Evolutionary conservation across 768 basidiomycete genomes (phyloP).

Genomic region (Leucocoprinus birnbaumii): DNA sequence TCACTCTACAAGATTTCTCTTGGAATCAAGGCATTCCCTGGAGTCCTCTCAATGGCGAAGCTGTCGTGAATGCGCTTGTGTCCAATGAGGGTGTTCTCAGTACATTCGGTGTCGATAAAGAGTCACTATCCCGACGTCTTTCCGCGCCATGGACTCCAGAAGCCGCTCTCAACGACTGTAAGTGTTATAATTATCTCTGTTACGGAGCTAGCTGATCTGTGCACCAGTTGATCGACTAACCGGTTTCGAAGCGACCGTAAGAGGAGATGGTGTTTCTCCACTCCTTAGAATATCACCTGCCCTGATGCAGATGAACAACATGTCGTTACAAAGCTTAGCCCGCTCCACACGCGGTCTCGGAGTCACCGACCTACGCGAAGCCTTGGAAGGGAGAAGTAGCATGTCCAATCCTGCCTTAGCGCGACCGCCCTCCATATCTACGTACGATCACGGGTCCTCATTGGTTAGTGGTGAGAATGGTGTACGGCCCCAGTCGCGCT

Average conservation of each 20-base stretch:
- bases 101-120: conserved; percentile 60
- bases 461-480: conserved; percentile 32
- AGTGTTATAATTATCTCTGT: conserved; percentile 23
- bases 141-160: conserved; percentile 70
- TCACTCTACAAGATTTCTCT: conserved; percentile 10
- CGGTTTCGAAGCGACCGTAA: conserved; percentile 49
- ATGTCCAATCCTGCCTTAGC: conserved; percentile 75
- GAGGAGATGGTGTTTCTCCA: conserved; percentile 70
- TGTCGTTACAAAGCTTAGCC: conserved; percentile 82
- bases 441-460: conserved; percentile 66
- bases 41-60: conserved; percentile 16
- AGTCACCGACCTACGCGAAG: conserved; percentile 85
- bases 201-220: neutral
- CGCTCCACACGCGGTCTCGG: conserved; percentile 80
- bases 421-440: conserved; percentile 72
- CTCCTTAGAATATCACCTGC: conserved; percentile 80
- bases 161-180: conserved; percentile 73
- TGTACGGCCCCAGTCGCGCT: conserved; percentile 46
- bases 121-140: conserved; percentile 51
- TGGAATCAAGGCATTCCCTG: conserved; percentile 9
- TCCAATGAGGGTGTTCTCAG: conserved; percentile 53
- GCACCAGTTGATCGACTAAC: conserved; percentile 43
- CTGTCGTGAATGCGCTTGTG: conserved; percentile 54
- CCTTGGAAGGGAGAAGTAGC: conserved; percentile 81
- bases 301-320: conserved; percentile 88